Evolutionary conservation across 371 early-diverging fungal genomes (phyloP).

Genomic region (Synchytrium microbalum): DNA sequence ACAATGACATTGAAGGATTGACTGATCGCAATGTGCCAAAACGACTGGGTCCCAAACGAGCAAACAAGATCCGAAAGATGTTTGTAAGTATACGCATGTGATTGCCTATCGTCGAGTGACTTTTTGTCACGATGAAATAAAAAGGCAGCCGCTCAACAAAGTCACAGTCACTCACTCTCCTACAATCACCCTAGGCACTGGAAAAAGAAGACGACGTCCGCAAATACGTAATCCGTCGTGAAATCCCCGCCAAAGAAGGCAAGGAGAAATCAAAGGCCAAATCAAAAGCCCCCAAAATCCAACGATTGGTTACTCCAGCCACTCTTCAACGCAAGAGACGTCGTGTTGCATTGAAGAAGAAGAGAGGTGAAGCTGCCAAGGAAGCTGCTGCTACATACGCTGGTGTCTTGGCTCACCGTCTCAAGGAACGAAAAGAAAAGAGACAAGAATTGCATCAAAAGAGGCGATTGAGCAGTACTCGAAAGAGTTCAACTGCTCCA

Average conservation of each 20-base stretch:
- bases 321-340: constrained; percentile 91
- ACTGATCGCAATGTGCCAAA: constrained; percentile 90
- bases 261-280: constrained; percentile 66
- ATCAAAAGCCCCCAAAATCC: constrained; percentile 95
- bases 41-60: constrained; percentile 98
- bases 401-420: constrained; percentile 81
- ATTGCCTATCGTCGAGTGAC: background rate
- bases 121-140: no score
- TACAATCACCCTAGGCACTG: constrained; percentile 43
- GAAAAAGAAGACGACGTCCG: constrained; percentile 96
- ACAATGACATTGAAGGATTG: constrained; percentile 90
- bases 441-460: constrained; percentile 32
- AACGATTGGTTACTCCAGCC: constrained; percentile 93
- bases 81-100: constrained; percentile 53
- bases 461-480: constrained; percentile 34
- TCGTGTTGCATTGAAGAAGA: constrained; percentile 74
- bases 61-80: constrained; percentile 96
- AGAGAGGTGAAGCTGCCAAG: constrained; percentile 65
- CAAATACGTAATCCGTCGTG: constrained; percentile 96
- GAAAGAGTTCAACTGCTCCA: background rate
- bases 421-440: constrained; percentile 68
- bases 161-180: no score
- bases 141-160: no score
- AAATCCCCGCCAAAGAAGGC: constrained; percentile 79
- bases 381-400: constrained; percentile 89